A percentile compares a stretch with the other conserved stretches of the same genome.
These are phyloP conservation scores for Microdochium bolleyi DNA, from an alignment of 2,329 filamentous ascomycete genomes.

Conservation along the genomic window DNA sequence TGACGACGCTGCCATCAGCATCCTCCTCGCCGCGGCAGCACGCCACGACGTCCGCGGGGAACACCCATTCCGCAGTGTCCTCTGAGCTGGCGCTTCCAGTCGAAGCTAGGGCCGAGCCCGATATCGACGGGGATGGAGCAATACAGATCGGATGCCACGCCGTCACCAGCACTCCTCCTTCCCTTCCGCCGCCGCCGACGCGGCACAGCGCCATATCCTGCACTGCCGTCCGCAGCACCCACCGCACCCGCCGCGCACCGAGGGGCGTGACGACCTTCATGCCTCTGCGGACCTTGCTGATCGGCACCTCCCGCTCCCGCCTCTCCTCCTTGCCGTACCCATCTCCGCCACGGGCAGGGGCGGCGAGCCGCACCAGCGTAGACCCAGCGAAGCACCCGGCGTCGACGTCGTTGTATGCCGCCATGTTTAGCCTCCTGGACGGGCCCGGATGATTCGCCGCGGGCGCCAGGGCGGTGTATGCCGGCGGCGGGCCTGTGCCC, in stretches of 20 bases:
- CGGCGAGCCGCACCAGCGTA: slow-evolving; percentile 30
- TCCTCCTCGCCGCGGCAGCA: neutral
- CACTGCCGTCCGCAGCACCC: slow-evolving; percentile 43
- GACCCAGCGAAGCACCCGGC: slow-evolving; percentile 44
- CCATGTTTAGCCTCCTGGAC: slow-evolving; percentile 27
- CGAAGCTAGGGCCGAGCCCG: neutral
- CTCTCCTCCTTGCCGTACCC: slow-evolving; percentile 10
- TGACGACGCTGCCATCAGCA: slow-evolving; percentile 10
- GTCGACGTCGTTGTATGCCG: slow-evolving; percentile 28
- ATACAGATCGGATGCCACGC: slow-evolving; percentile 50
- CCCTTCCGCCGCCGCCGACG: slow-evolving; percentile 21
- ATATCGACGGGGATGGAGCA: slow-evolving; percentile 6
- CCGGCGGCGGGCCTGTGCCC: neutral
- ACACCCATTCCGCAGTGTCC: slow-evolving; percentile 28
- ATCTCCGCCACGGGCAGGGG: slow-evolving; percentile 18
- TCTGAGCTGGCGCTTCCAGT: neutral
- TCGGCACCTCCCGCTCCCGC: slow-evolving; percentile 26
- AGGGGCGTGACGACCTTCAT: slow-evolving; percentile 40
- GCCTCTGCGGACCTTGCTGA: slow-evolving; percentile 36
- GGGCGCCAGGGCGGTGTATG: neutral
- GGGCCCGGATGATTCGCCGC: too few relatives aligned
- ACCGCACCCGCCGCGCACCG: slow-evolving; percentile 38
- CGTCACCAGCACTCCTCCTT: slow-evolving; percentile 37
- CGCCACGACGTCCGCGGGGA: slow-evolving; percentile 31
- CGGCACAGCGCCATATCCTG: slow-evolving; percentile 30